Percentiles rank a stretch among this genome's conserved stretches.
Evolutionary conservation across 805 yeast species (phyloP).

Genomic region (Myxozyma melibiosi): DNA sequence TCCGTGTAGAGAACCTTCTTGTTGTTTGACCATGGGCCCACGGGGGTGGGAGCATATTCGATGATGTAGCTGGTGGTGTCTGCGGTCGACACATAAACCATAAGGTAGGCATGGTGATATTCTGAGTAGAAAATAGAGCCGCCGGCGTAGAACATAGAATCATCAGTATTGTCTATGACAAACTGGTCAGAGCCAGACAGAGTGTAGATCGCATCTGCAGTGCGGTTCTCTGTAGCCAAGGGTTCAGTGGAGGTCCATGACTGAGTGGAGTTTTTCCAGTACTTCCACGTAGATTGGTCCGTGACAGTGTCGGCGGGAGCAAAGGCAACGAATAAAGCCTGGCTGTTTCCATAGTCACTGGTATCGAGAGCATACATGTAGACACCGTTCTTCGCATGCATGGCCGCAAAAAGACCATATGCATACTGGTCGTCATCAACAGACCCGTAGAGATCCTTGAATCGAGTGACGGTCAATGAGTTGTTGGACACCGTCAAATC

Average conservation of each 20-base stretch:
- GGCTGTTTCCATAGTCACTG: background rate
- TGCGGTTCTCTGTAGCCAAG: background rate
- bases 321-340: slow-evolving; percentile 7
- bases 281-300: slow-evolving; percentile 13
- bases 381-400: slow-evolving; percentile 4
- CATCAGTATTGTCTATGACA: background rate
- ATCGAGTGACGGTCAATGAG: slow-evolving; percentile 11
- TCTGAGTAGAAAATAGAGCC: slow-evolving; percentile 16
- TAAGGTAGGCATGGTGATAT: slow-evolving; percentile 13
- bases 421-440: background rate
- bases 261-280: slow-evolving; percentile 4
- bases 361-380: slow-evolving; percentile 11
- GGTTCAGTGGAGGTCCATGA: slow-evolving; percentile 14
- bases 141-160: slow-evolving; percentile 1
- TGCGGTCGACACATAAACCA: slow-evolving; percentile 8
- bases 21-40: slow-evolving; percentile 11
- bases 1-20: slow-evolving; percentile 8
- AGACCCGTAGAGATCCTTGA: slow-evolving; percentile 5
- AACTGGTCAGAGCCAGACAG: background rate
- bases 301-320: slow-evolving; percentile 8
- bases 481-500: background rate
- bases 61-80: background rate
- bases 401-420: slow-evolving; percentile 10
- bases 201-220: slow-evolving; percentile 3
- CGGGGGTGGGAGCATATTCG: slow-evolving; percentile 15